Evolutionary conservation across 306 rosid species (phyloP), one percentile per base, ranked within the genome.

Genomic region (Acacia confusa): DNA sequence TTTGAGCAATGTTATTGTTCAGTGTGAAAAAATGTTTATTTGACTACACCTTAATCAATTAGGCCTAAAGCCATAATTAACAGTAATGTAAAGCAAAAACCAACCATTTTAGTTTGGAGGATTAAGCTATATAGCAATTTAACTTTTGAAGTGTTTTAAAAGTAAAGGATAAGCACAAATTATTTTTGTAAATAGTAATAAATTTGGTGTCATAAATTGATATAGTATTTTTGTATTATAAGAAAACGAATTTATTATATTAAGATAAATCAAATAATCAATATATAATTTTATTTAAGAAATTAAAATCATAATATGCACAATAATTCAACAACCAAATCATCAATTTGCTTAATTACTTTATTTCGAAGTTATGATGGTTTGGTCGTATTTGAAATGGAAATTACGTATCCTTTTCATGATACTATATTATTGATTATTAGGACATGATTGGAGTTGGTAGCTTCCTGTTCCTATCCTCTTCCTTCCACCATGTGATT

Each of bases 361-460:
- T 76, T 27, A 2, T 9, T 76, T 32, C 24, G 63, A 69, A 28
- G 78, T 55, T 52, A 32, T 40, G 53, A 4, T 43, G 24, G 30
- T 52, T 77, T 77, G 82, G 85, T 77, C 70, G 41, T 63, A 76
- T 72, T 77, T 72, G 74, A 70, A 72, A 28, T 15, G 19, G 36
- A 20, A 73, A 38, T 38, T 77, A 20, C 41, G 17, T 10, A 41
- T n/a, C 4, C 28, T 43, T 41, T 12, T 50, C 1, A 4, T 47
- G 43, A 72, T 77, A 25, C 15, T 20, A 6, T 19, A 9, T 5
- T 19, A 72, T 64, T 72, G 64, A 28, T 64, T 32, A 72, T 64
- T 63, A 64, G 55, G 52, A 10, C 70, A 72, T 72, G 77, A 77
- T 77, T 48, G n/a, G 24, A 57, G 53, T 2, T 82, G 80, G 76